Percentiles rank a stretch among this genome's conserved stretches.
Evolutionary conservation across 768 basidiomycete genomes (phyloP).

Genomic region (Termitomyces sp.): DNA sequence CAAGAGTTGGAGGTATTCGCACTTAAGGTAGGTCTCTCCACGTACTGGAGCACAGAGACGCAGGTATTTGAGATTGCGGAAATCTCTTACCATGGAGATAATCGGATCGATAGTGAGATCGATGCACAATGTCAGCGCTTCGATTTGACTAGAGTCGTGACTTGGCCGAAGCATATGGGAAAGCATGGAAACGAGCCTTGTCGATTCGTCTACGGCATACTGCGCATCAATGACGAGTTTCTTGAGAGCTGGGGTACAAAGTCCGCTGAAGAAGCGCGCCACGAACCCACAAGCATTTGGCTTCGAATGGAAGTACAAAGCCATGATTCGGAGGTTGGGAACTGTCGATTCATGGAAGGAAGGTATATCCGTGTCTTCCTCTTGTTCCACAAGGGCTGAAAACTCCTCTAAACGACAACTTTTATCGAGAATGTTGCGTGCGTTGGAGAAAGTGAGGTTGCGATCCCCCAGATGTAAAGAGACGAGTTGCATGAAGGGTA

Average conservation of each 20-base stretch:
- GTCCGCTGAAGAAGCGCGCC: background rate
- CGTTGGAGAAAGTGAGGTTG: background rate
- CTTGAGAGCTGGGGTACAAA: background rate
- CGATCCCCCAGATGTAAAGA: background rate
- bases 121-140: background rate
- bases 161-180: background rate
- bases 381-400: background rate
- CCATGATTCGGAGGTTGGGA: background rate
- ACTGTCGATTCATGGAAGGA: background rate
- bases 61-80: background rate
- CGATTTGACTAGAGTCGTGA: background rate
- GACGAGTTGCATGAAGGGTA: background rate
- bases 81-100: background rate
- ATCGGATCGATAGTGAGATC: background rate
- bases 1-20: background rate
- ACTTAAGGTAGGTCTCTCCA: background rate
- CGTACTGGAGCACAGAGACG: conserved; percentile 1
- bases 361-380: background rate
- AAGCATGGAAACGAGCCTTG: background rate
- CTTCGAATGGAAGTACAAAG: background rate
- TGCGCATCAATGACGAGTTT: background rate
- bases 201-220: background rate
- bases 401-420: background rate
- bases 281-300: background rate
- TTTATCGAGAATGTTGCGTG: background rate